Conservation (phyloP, 352 stramenopile genomes). For the Globisporangium iwayamae region DNA sequence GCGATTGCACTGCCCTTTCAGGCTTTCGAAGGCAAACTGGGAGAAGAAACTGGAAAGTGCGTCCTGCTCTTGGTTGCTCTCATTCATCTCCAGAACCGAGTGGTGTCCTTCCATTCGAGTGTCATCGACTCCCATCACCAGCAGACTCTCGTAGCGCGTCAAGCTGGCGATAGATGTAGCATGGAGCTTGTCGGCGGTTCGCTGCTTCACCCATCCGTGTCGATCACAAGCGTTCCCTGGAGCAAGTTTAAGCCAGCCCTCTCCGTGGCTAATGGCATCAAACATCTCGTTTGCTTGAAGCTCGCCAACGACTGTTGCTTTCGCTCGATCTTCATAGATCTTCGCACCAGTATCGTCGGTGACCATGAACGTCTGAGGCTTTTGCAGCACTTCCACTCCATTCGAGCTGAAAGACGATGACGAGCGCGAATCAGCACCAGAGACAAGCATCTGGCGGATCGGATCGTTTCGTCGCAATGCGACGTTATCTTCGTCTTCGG, state of each 20-base stretch:
- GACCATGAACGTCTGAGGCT: conserved; percentile 24
- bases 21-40: conserved; percentile 55
- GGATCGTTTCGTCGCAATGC: conserved; percentile 18
- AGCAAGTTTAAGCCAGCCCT: conserved; percentile 36
- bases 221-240: not conserved
- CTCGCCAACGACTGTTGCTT: conserved; percentile 13
- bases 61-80: conserved; percentile 57
- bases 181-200: conserved; percentile 37
- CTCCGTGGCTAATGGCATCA: conserved; percentile 11
- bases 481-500: conserved; percentile 14
- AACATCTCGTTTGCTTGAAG: conserved; percentile 25
- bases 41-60: conserved; percentile 52
- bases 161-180: conserved; percentile 15
- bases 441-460: conserved; percentile 26
- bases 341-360: conserved; percentile 20
- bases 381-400: not conserved
- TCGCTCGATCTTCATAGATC: conserved; percentile 23
- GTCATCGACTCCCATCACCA: conserved; percentile 65
- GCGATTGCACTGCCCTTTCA: conserved; percentile 57
- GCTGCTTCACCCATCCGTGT: conserved; percentile 41
- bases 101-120: conserved; percentile 24
- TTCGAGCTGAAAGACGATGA: not conserved
- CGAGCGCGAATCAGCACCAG: not conserved
- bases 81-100: conserved; percentile 50
- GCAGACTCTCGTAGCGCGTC: conserved; percentile 45